phyloP scores from a whole-genome alignment of 2,329 filamentous ascomycete genomes.

The Apiospora hydei region DNA sequence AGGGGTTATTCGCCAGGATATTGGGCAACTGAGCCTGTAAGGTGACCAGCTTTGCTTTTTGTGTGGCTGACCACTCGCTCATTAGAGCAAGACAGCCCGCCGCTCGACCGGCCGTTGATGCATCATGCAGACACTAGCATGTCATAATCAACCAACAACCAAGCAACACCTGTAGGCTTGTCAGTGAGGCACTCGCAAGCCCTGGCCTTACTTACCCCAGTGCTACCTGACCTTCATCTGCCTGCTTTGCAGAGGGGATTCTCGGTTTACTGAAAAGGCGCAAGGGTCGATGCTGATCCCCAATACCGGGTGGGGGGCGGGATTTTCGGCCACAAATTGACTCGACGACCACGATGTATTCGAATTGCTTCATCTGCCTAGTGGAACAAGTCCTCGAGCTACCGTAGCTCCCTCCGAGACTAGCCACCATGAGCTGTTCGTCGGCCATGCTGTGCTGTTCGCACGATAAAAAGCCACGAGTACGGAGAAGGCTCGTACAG shows the following conservation, averaged over 20 bases:
- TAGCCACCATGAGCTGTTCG: background rate
- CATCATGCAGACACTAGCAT: slow-evolving; percentile 31
- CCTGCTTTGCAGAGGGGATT: slow-evolving; percentile 12
- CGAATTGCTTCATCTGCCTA: background rate
- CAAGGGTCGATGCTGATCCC: slow-evolving; percentile 21
- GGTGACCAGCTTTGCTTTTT: slow-evolving; percentile 35
- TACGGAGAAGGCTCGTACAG: background rate
- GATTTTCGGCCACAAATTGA: background rate
- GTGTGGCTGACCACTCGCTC: slow-evolving; percentile 42
- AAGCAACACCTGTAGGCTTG: slow-evolving; percentile 21
- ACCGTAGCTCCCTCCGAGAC: background rate
- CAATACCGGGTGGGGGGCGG: slow-evolving; percentile 6
- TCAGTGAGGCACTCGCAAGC: slow-evolving; percentile 15
- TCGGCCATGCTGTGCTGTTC: background rate
- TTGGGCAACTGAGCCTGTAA: slow-evolving; percentile 36
- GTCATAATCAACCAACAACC: slow-evolving; percentile 14
- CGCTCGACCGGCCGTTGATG: slow-evolving; percentile 36
- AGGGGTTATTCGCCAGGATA: background rate
- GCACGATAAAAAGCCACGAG: background rate
- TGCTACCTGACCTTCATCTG: slow-evolving; percentile 13
- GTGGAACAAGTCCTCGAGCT: background rate
- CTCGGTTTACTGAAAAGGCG: slow-evolving; percentile 20
- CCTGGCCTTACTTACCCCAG: slow-evolving; percentile 14
- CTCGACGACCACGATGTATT: background rate
- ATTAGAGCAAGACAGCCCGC: slow-evolving; percentile 39